These are phyloP conservation scores for Kurtzmaniella quercitrusa DNA, from an alignment of 1,139 yeast species.

Conservation along the genomic window DNA sequence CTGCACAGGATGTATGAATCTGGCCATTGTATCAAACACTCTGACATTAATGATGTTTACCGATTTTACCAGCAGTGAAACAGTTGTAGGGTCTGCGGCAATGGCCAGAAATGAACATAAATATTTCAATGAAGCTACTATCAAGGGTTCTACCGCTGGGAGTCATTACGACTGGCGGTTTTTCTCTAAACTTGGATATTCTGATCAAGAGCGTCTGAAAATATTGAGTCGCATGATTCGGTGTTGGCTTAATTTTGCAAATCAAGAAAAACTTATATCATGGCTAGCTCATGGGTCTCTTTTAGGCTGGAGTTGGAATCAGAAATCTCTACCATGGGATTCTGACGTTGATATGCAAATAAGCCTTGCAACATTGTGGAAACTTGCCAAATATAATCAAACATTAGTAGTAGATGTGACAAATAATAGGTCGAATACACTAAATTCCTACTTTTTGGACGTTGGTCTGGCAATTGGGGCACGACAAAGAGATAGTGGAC, in stretches of 20 bases:
- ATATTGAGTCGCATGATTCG: conserved; percentile 5
- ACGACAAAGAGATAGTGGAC: conserved; percentile 33
- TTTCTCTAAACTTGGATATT: conserved; percentile 9
- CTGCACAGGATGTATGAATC: neutral
- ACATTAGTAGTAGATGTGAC: conserved; percentile 42
- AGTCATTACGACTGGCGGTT: conserved; percentile 25
- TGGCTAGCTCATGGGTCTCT: conserved; percentile 64
- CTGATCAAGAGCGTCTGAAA: conserved; percentile 4
- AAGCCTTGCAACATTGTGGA: conserved; percentile 37
- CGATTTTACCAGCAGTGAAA: neutral
- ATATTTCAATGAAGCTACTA: conserved; percentile 20
- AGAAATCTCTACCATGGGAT: conserved; percentile 60
- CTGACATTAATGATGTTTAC: neutral
- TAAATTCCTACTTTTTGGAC: conserved; percentile 41
- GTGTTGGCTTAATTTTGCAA: conserved; percentile 48
- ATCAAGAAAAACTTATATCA: conserved; percentile 35
- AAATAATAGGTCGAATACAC: conserved; percentile 33
- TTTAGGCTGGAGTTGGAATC: conserved; percentile 61
- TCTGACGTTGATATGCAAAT: conserved; percentile 57
- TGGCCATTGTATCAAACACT: neutral
- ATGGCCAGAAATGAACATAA: conserved; percentile 6
- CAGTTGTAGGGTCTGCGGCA: neutral
- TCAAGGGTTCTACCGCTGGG: conserved; percentile 13
- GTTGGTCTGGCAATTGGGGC: conserved; percentile 42
- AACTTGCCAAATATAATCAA: conserved; percentile 43